phyloP scores from a whole-genome alignment of 2,329 filamentous ascomycete species.

The Colletotrichum plurivorum region DNA sequence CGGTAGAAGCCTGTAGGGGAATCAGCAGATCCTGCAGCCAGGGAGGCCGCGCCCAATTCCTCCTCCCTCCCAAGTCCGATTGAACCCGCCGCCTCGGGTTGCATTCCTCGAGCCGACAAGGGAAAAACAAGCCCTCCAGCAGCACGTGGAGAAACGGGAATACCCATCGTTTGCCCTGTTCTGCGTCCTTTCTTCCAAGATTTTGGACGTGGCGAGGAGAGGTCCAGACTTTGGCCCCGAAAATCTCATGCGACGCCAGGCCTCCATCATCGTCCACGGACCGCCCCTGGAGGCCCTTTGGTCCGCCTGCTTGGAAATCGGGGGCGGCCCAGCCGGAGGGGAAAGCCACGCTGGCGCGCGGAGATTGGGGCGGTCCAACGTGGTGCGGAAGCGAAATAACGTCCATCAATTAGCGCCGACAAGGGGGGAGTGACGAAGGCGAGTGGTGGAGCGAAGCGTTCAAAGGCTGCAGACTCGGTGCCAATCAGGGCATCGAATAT shows the following conservation, averaged over 20 bases:
- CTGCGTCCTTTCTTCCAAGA: constrained; percentile 5
- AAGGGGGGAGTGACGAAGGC: constrained; percentile 12
- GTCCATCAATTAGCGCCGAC: constrained; percentile 17
- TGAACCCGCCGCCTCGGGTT: constrained; percentile 23
- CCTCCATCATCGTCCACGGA: constrained; percentile 10
- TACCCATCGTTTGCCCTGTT: constrained; percentile 2
- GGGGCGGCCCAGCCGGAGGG: constrained; percentile 23
- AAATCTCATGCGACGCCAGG: constrained; percentile 15
- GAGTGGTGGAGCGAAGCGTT: background rate
- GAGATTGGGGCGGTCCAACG: constrained; percentile 36
- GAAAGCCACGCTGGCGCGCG: constrained; percentile 17
- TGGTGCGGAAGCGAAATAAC: constrained; percentile 38
- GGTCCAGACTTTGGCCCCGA: constrained; percentile 19
- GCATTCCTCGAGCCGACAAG: constrained; percentile 14
- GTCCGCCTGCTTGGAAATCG: constrained; percentile 19
- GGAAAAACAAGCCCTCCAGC: constrained; percentile 25
- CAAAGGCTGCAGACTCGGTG: constrained; percentile 6
- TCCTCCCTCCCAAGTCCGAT: constrained; percentile 15
- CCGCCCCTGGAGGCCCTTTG: background rate
- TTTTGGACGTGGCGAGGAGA: background rate
- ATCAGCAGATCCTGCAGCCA: constrained; percentile 28
- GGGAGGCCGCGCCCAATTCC: constrained; percentile 22
- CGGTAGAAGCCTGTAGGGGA: constrained; percentile 1
- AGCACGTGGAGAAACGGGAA: constrained; percentile 27
- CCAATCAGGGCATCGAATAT: background rate